Conservation (phyloP, 768 basidiomycete species). For the Xerocomellus amylosporus region DNA sequence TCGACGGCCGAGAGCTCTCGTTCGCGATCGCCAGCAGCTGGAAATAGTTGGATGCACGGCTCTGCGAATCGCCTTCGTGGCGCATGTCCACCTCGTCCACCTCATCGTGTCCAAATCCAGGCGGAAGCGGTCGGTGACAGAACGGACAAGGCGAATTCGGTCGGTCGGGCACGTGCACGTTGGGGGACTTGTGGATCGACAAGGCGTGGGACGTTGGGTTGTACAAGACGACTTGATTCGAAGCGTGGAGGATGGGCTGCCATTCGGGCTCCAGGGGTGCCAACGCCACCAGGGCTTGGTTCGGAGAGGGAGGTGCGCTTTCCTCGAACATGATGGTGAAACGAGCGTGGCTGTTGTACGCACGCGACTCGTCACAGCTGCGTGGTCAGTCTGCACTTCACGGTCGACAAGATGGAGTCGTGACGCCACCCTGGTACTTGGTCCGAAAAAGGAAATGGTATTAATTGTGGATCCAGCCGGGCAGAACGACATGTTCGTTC, state of each 20-base stretch:
- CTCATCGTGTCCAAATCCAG: conserved; percentile 37
- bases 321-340: conserved; percentile 28
- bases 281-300: conserved; percentile 30
- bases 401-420: not conserved
- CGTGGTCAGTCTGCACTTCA: not conserved
- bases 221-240: conserved; percentile 85
- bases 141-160: conserved; percentile 57
- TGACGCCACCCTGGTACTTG: not conserved
- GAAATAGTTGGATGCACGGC: conserved; percentile 75
- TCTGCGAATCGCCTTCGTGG: conserved; percentile 43
- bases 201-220: conserved; percentile 83
- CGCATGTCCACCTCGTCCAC: conserved; percentile 28
- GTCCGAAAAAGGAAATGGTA: not conserved
- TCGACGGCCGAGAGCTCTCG: conserved; percentile 53
- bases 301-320: conserved; percentile 31
- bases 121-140: conserved; percentile 61
- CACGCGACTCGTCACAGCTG: conserved; percentile 7
- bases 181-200: conserved; percentile 48
- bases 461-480: not conserved
- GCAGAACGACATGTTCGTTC: not conserved
- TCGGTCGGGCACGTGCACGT: conserved; percentile 21
- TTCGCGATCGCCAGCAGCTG: conserved; percentile 72
- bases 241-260: conserved; percentile 79
- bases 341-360: not conserved
- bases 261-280: conserved; percentile 42